Base-by-base conservation (phyloP, 2,329 filamentous ascomycete genomes). In the Ophiosphaerella herpotricha region DNA sequence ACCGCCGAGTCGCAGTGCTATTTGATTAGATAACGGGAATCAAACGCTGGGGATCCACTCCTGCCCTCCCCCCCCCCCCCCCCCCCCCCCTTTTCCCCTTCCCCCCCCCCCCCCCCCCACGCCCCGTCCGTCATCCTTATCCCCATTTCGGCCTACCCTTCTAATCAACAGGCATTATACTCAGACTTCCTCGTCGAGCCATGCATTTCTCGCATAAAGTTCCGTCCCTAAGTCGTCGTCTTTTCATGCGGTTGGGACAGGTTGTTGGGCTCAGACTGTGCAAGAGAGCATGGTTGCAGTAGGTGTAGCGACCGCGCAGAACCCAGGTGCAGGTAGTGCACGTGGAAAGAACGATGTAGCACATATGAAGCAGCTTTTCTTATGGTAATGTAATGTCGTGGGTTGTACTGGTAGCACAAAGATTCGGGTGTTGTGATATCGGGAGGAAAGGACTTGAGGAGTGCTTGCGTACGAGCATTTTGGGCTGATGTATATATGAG, bases 171-270 rank as follows among this genome's bases (percentile, higher is more conserved):
- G 48, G 60, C 32, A 41, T 11, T 4, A 50, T 26, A 40, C 61
- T 64, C 54, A 67, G 46, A 49, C 60, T 66, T 26, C 42, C 50
- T 32, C 44, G 50, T 23, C 61, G 36, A 13, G 7, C 38, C 29
- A 32, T 18, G 40, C 62, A 63, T 29, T 42, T 52, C 24, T 41
- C 40, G 21, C 62, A 66, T 5, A 42, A 7, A 9, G 21, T 45
- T 2, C 32, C 24, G 0, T 33, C 43, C 6, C 47, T 49, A 5
- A 48, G 32, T 2, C 48, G 46, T 1, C 42, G 47, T 31, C 58
- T 40, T 39, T 57, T 59, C 64, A 64, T 69, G 18, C 65, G 54
- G 7, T 55, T 57, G n/a, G 67, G 64, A 55, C 67, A 70, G 1
- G 37, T 29, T 1, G 32, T 21, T 7, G 63, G 62, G 9, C 52